Evolutionary conservation across 306 rosid genomes (phyloP), one percentile per base, ranked within the genome.

Genomic region (Vachellia pachyceras): DNA sequence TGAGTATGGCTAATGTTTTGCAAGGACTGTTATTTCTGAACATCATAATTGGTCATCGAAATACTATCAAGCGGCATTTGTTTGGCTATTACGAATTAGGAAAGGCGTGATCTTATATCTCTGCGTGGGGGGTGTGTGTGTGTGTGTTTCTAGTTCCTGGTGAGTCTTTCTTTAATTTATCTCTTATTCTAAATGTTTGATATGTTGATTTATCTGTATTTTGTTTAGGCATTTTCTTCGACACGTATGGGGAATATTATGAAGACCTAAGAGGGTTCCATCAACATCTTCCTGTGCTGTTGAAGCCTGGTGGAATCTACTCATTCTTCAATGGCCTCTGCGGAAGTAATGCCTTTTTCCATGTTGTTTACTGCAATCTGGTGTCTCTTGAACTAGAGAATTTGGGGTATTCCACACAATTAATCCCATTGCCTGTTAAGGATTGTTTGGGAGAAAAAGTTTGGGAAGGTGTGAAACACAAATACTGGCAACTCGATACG

Each of bases 401-500:
- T 79, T 77, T 95, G 87, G 97, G 96, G 25, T 93, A 90, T 85
- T 90, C 98, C 44, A 92, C 99, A 7, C 97, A 90, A 76, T 85
- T 95, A 68, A 92, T 93, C 77, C 96, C 98, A 17, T 77, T 93
- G 88, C 97, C 99, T 22, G 98, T 95, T 76, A 93, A 92, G 89
- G 94, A 91, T 82, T 93, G 99, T 79, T 84, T 93, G 86, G 96
- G 91, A 67, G 94, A 88, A 49, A 71, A 91, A 80, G 91, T 91
- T 47, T 92, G 99, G 99, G 91, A 93, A 87, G 98, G 96, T 84
- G 96, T 95, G 79, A 94, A 91, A 84, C 99, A 93, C 73, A 90
- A 86, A 87, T 95, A 95, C 81, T 95, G 99, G 99, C 98, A 95
- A 80, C 98, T 95, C 72, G 97, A 95, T 87, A 90, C 93, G 5